Base-by-base conservation (phyloP, 495 filamentous ascomycete species). In the Rhizodiscina lignyota region DNA sequence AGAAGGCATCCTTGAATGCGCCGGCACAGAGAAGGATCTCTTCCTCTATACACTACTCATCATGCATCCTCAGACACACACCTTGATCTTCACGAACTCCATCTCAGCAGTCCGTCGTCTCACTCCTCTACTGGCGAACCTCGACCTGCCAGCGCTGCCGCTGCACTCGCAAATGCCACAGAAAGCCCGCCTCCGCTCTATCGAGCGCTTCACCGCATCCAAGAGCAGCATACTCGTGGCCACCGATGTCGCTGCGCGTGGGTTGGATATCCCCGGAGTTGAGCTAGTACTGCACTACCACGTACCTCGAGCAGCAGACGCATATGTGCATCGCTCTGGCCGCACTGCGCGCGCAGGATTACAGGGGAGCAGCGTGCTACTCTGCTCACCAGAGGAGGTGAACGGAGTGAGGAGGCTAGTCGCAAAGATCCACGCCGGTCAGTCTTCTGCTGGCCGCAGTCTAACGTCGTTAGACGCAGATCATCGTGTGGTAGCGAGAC, bases 241-340 rank as follows among this genome's bases (percentile, higher is more conserved):
- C 1, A 96, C 89, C 2, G 89, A 97, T 51, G 86, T 96, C 29
- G 91, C 89, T 1, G 87, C 91, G n/a, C 74, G 89, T 40, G 89
- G 89, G 49, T 73, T 97, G 34, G 89, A 97, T 58, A 94, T 97
- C 51, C 77, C 79, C 32, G 71, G 70, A 20, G 82, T 96, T 29
- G 73, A 93, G 35, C 65, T 86, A 18, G 72, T 97, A 19, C 54
- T 97, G 17, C 89, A 97, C 52, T 97, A 97, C 58, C 91, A 96
- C 57, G 75, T 93, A 6, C 89, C 89, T 4, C 79, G 85, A 34
- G 62, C 83, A 11, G 89, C 89, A 18, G 89, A 96, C 55, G 74
- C 73, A 40, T 97, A 97, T 49, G 84, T 97, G 18, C 89, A 97
- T 50, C 76, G 89, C 37, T 94, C 91, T 3, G 89, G 89, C 18